Evolutionary conservation across 306 rosid species (phyloP), one percentile per base, ranked within the genome.

Genomic region (Acacia acuminata): DNA sequence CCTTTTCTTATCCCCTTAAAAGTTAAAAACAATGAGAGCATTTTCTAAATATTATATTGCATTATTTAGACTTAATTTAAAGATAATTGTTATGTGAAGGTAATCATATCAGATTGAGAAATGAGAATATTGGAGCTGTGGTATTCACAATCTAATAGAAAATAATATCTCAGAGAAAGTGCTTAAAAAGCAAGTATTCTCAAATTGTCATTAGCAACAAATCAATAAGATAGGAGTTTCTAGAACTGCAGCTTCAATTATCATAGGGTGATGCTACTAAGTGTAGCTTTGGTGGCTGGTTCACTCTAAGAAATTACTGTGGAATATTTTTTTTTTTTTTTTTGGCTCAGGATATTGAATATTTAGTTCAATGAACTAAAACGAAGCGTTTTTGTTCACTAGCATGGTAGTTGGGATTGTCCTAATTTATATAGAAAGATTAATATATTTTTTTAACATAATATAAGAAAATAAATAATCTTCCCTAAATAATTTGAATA

Each of bases 61-160:
- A 61, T 77, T 69, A 71, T 77, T 44, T 77, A 72, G 22, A 51
- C 58, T 51, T 71, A 71, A 24, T 60, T 60, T 60, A 24, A 24
- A 53, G 30, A 61, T 61, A 64, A 73, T 72, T 40, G 66, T 72
- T 27, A 71, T 63, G 82, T 61, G 60, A 68, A 63, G 65, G n/a
- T 20, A 83, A 64, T 78, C 63, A 78, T 64, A 38, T 14, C 86
- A 47, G 74, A 64, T 78, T 73, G 34, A 76, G 61, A 53, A 72
- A 3, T 32, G 4, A 32, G 42, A 48, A 48, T 48, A 48, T 36
- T 4, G 6, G 55, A 32, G 1, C n/a, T 64, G 48, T 27, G 76
- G 66, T 75, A 40, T 61, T 22, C 14, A 19, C 69, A 55, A 25
- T 42, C 34, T 17, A 15, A 45, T 7, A 17, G 44, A 12, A 82